Base-by-base conservation (phyloP, 2,329 filamentous ascomycete genomes). In the Colletotrichum viniferum region DNA sequence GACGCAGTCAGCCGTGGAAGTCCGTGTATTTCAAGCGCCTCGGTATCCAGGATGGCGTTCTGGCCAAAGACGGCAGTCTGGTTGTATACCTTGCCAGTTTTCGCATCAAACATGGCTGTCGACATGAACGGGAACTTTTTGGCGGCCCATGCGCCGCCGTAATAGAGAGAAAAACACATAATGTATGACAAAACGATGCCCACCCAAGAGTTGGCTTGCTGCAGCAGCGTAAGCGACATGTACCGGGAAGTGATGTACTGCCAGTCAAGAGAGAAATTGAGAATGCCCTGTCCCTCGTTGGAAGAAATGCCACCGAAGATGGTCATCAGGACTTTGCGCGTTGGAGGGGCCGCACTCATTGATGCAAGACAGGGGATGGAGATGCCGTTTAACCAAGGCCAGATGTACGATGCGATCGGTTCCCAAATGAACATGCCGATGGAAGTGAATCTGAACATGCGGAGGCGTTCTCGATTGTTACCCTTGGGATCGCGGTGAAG, bases 261-360 rank as follows among this genome's bases (percentile, higher is more conserved):
- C 86, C 86, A 87, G 76, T 88, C 86, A 12, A 87, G 81, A 12
- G 81, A 86, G 65, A 86, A 75, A 13, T 79, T 81, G 4, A 87
- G 78, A 12, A 87, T 79, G 0, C 86, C 87, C 4, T 88, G 81
- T 5, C 86, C 81, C 52, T 83, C 81, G 73, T 83, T 82, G 60
- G 79, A 80, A 56, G 78, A 78, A 26, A 87, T 81, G n/a, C 88
- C 88, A 5, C 88, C 88, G 75, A 89, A 89, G n/a, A 89, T 79
- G 55, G 87, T 86, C 24, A 87, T 88, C 65, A 89, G 87, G 7
- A 87, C 79, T 14, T 86, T 84, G 2, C 71, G 67, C 4, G 74
- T 74, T 7, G 74, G 67, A 9, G 74, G 74, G 1, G 66, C 63
- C 1, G 74, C 71, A 18, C 52, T 74, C 66, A 76, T 76, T 1